Percentiles rank a stretch among this genome's conserved stretches.
These are phyloP conservation scores for Halocafeteria seosinensis DNA, from an alignment of 108 stramenopile species.

Conservation along the genomic window DNA sequence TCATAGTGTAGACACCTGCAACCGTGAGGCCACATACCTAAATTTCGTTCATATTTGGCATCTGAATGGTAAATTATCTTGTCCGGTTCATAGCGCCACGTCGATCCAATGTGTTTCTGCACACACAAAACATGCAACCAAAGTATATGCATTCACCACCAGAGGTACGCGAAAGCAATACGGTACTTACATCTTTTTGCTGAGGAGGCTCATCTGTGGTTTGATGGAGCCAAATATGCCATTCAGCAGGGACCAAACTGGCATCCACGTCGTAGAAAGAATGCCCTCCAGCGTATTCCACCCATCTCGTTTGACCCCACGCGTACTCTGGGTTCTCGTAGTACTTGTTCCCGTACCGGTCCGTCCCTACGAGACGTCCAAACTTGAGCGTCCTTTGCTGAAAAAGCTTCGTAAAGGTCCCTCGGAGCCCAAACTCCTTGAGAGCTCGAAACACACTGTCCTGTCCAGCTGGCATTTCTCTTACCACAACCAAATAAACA, in stretches of 20 bases:
- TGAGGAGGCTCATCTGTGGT: not conserved
- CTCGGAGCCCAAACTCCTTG: not conserved
- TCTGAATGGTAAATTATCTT: not conserved
- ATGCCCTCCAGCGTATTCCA: not conserved
- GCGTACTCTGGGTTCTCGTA: not conserved
- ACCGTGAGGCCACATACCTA: not conserved
- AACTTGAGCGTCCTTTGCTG: not conserved
- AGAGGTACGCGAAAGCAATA: not conserved
- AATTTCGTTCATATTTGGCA: not conserved
- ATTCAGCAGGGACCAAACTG: not conserved
- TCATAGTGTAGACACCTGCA: not conserved
- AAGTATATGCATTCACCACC: not conserved
- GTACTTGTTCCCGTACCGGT: not conserved
- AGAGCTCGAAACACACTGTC: not conserved
- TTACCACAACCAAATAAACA: too few relatives aligned
- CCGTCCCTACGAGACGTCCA: not conserved
- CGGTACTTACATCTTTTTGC: not conserved
- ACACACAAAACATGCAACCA: not conserved
- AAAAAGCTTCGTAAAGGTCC: not conserved
- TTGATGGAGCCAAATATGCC: conserved; percentile 2
- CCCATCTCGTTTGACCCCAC: not conserved
- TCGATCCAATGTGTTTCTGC: not conserved
- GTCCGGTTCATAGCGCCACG: not conserved
- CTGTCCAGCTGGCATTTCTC: too few relatives aligned
- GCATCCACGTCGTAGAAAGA: not conserved